Percentiles rank a stretch among this genome's conserved stretches.
phyloP scores from a whole-genome alignment of 2,329 filamentous ascomycete genomes.

The Camptophora hylomeconis region DNA sequence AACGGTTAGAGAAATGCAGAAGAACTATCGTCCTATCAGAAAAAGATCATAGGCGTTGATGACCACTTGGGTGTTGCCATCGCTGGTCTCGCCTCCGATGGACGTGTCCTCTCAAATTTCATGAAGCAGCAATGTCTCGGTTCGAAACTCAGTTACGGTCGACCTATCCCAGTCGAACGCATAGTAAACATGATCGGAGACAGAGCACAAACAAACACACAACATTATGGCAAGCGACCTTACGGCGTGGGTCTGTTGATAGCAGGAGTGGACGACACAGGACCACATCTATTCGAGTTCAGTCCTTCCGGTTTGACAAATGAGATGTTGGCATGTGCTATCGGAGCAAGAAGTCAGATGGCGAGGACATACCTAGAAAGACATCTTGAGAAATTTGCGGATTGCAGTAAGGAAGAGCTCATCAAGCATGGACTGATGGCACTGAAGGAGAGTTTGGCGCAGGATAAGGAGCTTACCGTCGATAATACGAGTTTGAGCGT shows the following conservation, averaged over 20 bases:
- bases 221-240: constrained; percentile 90
- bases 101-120: constrained; percentile 98
- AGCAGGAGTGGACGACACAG: constrained; percentile 83
- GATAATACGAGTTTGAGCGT: constrained; percentile 92
- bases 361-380: constrained; percentile 92
- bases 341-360: constrained; percentile 94
- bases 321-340: constrained; percentile 93
- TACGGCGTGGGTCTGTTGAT: constrained; percentile 92
- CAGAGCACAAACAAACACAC: constrained; percentile 94
- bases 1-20: constrained; percentile 76
- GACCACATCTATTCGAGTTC: constrained; percentile 96
- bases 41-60: constrained; percentile 96
- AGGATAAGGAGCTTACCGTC: constrained; percentile 94
- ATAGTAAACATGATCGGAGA: constrained; percentile 88
- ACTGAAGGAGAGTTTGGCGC: constrained; percentile 86
- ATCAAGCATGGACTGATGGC: constrained; percentile 82
- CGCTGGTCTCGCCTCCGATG: constrained; percentile 91
- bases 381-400: constrained; percentile 71
- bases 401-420: constrained; percentile 67
- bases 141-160: constrained; percentile 89
- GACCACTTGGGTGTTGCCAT: constrained; percentile 92
- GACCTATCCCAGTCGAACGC: constrained; percentile 76
- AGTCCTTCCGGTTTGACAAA: constrained; percentile 91
- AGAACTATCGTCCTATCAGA: constrained; percentile 98
- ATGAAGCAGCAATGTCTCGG: constrained; percentile 99